phyloP scores from a whole-genome alignment of 306 rosid species.

The Glycine latifolia region DNA sequence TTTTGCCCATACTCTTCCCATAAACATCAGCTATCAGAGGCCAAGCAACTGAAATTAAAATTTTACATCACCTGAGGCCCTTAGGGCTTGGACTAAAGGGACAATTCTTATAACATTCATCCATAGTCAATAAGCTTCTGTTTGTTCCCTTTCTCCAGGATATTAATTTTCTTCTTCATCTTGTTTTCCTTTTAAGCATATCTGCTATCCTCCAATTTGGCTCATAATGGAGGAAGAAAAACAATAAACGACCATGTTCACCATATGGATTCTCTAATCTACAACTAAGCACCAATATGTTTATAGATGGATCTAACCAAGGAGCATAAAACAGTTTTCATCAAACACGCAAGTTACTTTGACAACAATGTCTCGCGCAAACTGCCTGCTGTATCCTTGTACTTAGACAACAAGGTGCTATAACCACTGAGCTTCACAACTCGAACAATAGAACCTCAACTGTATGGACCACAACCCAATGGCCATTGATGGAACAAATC shows the following conservation, averaged over 20 bases:
- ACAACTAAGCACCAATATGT: slow-evolving; percentile 6
- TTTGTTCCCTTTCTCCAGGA: slow-evolving; percentile 29
- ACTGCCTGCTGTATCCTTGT: slow-evolving; percentile 2
- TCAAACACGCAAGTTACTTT: slow-evolving; percentile 19
- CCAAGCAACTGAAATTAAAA: slow-evolving; percentile 36
- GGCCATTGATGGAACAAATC: slow-evolving; percentile 9
- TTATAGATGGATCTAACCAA: slow-evolving; percentile 15
- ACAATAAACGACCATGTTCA: slow-evolving; percentile 1
- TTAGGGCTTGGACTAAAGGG: slow-evolving; percentile 35
- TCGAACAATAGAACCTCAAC: not conserved
- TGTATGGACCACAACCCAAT: not conserved
- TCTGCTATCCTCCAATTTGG: slow-evolving; percentile 1
- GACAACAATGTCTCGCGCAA: slow-evolving; percentile 6
- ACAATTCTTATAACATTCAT: not conserved
- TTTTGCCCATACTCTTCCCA: slow-evolving; percentile 36
- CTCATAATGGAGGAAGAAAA: not conserved
- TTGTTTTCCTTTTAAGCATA: slow-evolving; percentile 10
- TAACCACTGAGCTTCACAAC: not conserved
- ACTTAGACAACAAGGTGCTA: slow-evolving; percentile 5
- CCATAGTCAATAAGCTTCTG: slow-evolving; percentile 18
- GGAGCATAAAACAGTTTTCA: slow-evolving; percentile 2
- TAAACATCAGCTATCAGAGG: slow-evolving; percentile 28
- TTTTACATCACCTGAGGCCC: slow-evolving; percentile 18
- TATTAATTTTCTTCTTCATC: slow-evolving; percentile 33
- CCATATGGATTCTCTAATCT: not conserved